Percentiles rank a stretch among this genome's conserved stretches.
phyloP scores from a whole-genome alignment of 2,329 filamentous ascomycete species.

The Helicocarpus griseus region DNA sequence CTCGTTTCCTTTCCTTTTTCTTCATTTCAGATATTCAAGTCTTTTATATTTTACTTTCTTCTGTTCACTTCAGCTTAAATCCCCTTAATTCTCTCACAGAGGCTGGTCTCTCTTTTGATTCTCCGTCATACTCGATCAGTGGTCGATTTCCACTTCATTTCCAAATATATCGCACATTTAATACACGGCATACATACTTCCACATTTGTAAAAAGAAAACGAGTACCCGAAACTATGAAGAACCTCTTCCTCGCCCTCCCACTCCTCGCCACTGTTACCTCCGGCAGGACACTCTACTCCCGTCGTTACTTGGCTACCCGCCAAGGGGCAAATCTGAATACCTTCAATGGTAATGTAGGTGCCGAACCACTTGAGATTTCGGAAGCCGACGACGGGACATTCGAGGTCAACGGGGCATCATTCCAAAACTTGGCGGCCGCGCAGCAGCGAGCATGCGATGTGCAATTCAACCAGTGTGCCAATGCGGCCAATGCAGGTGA shows the following conservation, averaged over 20 bases:
- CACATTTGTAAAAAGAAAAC: not conserved
- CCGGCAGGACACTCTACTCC: not conserved
- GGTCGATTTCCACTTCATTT: not conserved
- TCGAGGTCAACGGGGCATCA: not conserved
- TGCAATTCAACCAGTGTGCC: slow-evolving; percentile 2
- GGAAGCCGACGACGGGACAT: not conserved
- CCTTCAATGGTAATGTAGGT: not conserved
- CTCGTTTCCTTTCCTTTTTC: not conserved
- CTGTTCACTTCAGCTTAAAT: not conserved
- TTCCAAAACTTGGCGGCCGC: not conserved
- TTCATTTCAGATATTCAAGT: not conserved
- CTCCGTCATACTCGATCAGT: not conserved
- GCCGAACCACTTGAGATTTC: not conserved
- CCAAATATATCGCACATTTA: not conserved
- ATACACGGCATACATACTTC: not conserved
- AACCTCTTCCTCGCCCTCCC: not conserved
- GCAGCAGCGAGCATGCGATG: not conserved
- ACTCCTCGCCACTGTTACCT: slow-evolving; percentile 3
- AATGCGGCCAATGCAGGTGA: not conserved
- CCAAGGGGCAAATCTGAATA: not conserved
- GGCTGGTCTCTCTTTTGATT: slow-evolving; percentile 7
- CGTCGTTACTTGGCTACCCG: not conserved
- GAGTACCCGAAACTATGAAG: not conserved
- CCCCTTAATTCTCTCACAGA: slow-evolving; percentile 1
- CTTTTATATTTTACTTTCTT: not conserved